Base-by-base conservation (phyloP, 306 rosid genomes). In the Oemleria cerasiformis region DNA sequence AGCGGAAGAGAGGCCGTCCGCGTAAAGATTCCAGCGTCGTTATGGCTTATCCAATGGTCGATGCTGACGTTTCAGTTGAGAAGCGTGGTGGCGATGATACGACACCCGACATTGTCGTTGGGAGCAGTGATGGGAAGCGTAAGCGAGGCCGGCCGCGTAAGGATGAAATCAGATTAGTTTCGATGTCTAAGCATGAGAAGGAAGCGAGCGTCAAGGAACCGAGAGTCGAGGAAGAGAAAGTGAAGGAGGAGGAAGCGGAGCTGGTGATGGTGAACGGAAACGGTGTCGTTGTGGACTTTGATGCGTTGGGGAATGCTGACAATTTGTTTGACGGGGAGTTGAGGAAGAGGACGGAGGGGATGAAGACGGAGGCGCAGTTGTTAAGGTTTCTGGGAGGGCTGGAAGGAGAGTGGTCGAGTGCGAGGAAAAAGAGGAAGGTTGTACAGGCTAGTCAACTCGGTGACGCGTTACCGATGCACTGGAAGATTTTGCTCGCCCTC, bases 141-240 rank as follows among this genome's bases (percentile, higher is more conserved):
- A 88, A 84, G 88, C 88, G 96, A 40, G 98, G 96, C 53, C 83
- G 95, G 80, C 95, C 96, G 10, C 75, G 92, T 2, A 89, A 79
- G 88, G 65, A 71, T 17, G 76, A 74, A 50, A 79, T 42, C 72
- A 75, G 44, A 42, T 19, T n/a, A 30, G 55, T 49, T 20, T 36
- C 64, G 64, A 42, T 34, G 43, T 17, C 42, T 59, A 23, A 13
- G 64, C 43, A 60, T 54, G 67, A 12, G 57, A 74, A 62, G 56
- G 16, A 43, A 30, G 42, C 68, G 39, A 57, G 14, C 17, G 62
- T 25, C 40, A 13, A 25, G 36, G 60, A 55, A 23, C 13, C 16
- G 30, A 9, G 12, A 16, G 44, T 60, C 9, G 40, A 20, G 48
- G 64, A 40, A 17, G 70, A 14, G 53, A 70, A 34, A 15, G 68